These are phyloP conservation scores for Urochloa ruziziensis DNA, from an alignment of 176 grass and related monocot species.

Conservation along the genomic window DNA sequence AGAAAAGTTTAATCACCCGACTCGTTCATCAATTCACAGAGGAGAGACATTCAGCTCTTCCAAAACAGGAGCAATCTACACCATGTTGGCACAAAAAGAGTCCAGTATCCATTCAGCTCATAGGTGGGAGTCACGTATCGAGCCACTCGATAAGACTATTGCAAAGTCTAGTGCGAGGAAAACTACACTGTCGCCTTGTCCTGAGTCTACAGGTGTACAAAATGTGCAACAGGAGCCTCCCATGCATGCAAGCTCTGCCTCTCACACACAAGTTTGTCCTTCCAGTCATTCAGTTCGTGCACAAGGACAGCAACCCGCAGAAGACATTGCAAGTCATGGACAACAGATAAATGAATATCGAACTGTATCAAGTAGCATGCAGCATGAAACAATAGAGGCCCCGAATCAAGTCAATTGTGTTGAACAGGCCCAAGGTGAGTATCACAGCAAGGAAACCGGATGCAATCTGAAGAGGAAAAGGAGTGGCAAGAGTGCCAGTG, in stretches of 20 bases:
- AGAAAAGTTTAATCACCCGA: constrained; percentile 9
- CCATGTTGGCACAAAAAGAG: neutral
- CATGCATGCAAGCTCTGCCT: neutral
- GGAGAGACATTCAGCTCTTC: constrained; percentile 24
- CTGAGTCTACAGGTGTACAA: neutral
- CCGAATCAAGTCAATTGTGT: neutral
- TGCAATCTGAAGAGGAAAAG: constrained; percentile 27
- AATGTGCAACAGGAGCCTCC: constrained; percentile 7
- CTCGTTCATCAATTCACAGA: constrained; percentile 27
- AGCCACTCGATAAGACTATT: constrained; percentile 7
- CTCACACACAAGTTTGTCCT: neutral
- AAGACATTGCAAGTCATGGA: neutral
- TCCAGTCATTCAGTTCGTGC: neutral
- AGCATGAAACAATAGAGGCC: neutral
- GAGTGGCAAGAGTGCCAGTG: constrained; percentile 11
- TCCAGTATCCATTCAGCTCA: constrained; percentile 3
- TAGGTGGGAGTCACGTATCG: neutral
- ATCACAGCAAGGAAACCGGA: constrained; percentile 18
- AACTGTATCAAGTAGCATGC: neutral
- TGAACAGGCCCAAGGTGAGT: constrained; percentile 19
- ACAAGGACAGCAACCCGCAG: neutral
- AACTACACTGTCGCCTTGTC: constrained; percentile 5
- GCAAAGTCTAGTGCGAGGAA: neutral
- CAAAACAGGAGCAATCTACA: constrained; percentile 1
- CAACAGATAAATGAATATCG: neutral